phyloP scores from a whole-genome alignment of 139 green algal species.

The Chlorella sp. region DNA sequence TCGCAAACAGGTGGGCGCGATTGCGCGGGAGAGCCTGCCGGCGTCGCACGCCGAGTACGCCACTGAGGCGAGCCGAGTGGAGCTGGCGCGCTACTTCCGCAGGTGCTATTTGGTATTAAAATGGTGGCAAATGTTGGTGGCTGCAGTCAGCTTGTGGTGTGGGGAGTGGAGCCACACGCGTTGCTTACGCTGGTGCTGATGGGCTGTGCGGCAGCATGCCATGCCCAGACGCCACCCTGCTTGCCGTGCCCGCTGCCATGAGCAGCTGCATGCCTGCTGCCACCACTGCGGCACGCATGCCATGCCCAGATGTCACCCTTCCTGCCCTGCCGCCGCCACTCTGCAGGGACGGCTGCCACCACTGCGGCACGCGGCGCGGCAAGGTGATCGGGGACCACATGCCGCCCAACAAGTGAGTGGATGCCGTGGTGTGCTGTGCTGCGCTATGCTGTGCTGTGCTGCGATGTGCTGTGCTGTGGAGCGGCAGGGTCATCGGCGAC shows the following conservation, averaged over 20 bases:
- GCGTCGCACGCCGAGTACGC: conserved; percentile 64
- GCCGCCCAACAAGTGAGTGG: conserved; percentile 79
- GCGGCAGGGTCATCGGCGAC: conserved; percentile 68
- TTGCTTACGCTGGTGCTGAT: too few relatives aligned
- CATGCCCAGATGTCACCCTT: background rate
- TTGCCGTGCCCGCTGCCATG: background rate
- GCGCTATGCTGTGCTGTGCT: too few relatives aligned
- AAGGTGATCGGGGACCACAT: conserved; percentile 83
- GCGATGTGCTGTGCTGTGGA: too few relatives aligned
- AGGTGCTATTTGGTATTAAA: background rate
- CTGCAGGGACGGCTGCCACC: conserved; percentile 76
- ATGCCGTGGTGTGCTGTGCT: too few relatives aligned
- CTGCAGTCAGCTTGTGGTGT: background rate
- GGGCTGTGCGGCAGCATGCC: too few relatives aligned
- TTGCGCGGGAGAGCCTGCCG: conserved; percentile 65
- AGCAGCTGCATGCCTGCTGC: background rate
- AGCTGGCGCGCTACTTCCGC: conserved; percentile 58
- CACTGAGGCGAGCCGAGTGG: conserved; percentile 24
- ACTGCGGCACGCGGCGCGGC: conserved; percentile 66
- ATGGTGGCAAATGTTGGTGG: background rate
- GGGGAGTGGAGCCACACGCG: background rate
- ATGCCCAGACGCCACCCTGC: background rate
- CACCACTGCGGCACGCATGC: background rate
- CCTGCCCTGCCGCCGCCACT: background rate
- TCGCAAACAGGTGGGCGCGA: conserved; percentile 53